These are phyloP conservation scores for Euphorbia lathyris DNA, from an alignment of 345 rosid genomes.

Conservation along the genomic window DNA sequence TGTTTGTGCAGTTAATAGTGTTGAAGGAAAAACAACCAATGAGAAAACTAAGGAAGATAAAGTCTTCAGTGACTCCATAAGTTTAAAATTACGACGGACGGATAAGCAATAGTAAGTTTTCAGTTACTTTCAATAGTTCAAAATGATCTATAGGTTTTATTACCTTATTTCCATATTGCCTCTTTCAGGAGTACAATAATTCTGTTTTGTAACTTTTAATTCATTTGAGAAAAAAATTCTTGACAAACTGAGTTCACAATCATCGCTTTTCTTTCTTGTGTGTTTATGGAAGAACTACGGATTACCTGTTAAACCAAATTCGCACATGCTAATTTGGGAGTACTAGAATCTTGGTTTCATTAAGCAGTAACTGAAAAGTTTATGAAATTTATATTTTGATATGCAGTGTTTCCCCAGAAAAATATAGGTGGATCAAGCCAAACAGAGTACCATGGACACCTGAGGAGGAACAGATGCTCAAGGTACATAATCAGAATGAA, in stretches of 20 bases:
- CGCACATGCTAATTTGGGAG: not conserved
- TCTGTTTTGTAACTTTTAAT: not conserved
- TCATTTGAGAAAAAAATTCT: not conserved
- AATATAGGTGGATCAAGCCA: constrained; percentile 28
- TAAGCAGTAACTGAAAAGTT: not conserved
- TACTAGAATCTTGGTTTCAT: not conserved
- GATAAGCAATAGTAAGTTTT: constrained; percentile 26
- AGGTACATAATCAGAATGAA: constrained; percentile 24
- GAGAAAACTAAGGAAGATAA: constrained; percentile 24
- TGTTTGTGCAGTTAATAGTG: constrained; percentile 16
- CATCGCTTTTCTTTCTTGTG: not conserved
- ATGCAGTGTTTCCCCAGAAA: constrained; percentile 31
- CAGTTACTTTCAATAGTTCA: not conserved
- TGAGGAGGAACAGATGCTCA: constrained; percentile 39
- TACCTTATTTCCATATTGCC: not conserved
- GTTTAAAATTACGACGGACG: constrained; percentile 6
- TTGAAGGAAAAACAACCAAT: constrained; percentile 8
- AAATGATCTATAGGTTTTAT: not conserved
- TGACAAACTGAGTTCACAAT: not conserved
- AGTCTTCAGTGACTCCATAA: constrained; percentile 11
- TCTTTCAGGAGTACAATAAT: not conserved
- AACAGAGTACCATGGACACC: constrained; percentile 39
- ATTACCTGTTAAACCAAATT: not conserved
- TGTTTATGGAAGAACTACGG: not conserved
- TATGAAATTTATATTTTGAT: not conserved